These are phyloP conservation scores for Isatis lusitanica DNA, from an alignment of 441 rosid genomes.

Conservation along the genomic window DNA sequence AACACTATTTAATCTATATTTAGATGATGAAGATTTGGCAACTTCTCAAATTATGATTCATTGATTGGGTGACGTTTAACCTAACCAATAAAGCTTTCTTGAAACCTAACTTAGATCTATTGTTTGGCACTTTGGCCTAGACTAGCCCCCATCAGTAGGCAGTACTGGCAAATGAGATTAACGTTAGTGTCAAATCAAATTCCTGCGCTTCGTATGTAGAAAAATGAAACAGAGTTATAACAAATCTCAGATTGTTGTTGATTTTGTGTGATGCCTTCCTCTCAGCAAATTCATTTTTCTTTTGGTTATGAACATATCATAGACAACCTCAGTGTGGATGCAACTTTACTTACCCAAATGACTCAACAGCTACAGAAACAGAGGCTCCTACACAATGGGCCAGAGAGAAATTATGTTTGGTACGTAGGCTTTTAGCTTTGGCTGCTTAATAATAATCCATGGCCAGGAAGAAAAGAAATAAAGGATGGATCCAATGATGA, in stretches of 20 bases:
- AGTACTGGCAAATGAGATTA: background rate
- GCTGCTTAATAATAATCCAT: background rate
- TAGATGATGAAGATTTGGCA: background rate
- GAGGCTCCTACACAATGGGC: background rate
- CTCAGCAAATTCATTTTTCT: background rate
- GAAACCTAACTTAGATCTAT: background rate
- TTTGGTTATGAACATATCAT: background rate
- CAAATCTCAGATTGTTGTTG: background rate
- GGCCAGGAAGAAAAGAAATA: background rate
- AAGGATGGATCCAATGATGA: background rate
- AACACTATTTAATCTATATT: background rate
- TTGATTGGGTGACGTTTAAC: constrained; percentile 14
- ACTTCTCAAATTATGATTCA: constrained; percentile 6
- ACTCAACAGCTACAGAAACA: background rate
- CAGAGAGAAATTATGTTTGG: background rate
- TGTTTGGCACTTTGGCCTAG: background rate
- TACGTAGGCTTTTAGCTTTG: background rate
- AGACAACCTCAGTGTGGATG: background rate
- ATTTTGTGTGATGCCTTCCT: background rate
- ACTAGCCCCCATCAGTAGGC: background rate
- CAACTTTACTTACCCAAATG: background rate
- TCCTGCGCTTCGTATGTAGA: background rate
- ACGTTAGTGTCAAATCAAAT: background rate
- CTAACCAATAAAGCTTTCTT: constrained; percentile 20
- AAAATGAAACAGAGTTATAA: background rate